Base-by-base conservation (phyloP, 371 early-diverging fungal species). In the Globomyces sp. region DNA sequence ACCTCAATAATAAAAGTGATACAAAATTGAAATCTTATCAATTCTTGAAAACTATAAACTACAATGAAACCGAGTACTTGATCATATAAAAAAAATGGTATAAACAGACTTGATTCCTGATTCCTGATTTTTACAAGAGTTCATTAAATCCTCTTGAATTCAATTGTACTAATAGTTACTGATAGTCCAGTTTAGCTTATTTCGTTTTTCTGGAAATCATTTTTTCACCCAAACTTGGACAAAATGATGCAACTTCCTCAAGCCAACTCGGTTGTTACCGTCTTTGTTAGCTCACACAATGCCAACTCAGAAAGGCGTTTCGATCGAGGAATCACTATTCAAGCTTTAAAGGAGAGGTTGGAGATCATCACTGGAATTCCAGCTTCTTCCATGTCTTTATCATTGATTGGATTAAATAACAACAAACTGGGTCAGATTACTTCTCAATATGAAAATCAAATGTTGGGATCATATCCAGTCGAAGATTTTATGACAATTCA, bases 281-380 rank as follows among this genome's bases (percentile, higher is more conserved):
- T 91, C 57, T 89, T 90, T 74, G 90, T 93, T 37, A 82, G 80
- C 13, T 78, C 84, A 63, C 88, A 92, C 52, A 86, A 81, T 51
- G 85, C 87, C 63, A 76, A 79, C 63, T 80, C 84, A 3, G 94
- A 94, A 79, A 78, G 93, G 58, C 81, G 94, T 2, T 88, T 94
- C 67, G 89, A 91, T 68, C 90, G 87, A 69, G 77, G 81, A n/a
- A 68, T 88, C 53, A 84, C 89, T 34, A 88, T 94, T 51, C 72
- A 76, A 8, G 78, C 82, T 40, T 77, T 94, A 57, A 92, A 92
- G 88, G 80, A 82, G 57, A 88, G 90, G 66, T 84, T 98, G 2
- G 95, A 93, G 68, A 90, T 95, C 37, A 92, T 98, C 62, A 94
- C 95, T 0, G 98, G 98, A 49, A 88, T 95, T 42, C 89, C 92